These are phyloP conservation scores for Solanum lycopersicoides DNA, from an alignment of 257 asterid species.

Conservation along the genomic window DNA sequence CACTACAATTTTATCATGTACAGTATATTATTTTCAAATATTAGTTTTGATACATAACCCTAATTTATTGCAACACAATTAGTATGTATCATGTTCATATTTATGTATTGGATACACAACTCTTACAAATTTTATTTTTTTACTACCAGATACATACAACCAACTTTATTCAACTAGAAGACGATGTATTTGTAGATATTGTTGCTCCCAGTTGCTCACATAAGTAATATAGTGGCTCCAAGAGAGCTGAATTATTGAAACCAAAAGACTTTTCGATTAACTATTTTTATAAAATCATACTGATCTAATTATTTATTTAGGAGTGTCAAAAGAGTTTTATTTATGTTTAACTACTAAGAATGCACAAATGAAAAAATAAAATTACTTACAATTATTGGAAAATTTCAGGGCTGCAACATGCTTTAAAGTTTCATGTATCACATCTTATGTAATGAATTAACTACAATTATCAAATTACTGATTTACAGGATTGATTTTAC, in stretches of 20 bases:
- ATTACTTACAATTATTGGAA: neutral
- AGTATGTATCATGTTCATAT: neutral
- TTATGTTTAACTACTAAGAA: no score
- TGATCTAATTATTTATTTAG: no score
- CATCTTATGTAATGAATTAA: neutral
- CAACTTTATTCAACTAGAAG: neutral
- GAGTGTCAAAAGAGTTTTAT: neutral
- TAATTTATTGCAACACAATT: neutral
- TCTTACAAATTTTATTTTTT: neutral
- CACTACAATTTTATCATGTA: neutral
- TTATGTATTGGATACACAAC: neutral
- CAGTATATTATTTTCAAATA: neutral
- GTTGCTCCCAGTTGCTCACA: neutral
- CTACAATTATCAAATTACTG: neutral
- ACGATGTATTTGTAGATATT: neutral
- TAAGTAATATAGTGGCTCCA: neutral
- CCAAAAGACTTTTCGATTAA: neutral
- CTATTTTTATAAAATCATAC: no score
- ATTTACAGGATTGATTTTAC: neutral
- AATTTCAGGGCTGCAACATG: neutral
- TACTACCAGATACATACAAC: neutral
- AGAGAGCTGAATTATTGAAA: neutral
- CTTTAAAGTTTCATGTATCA: neutral
- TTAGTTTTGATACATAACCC: neutral
- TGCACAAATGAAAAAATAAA: neutral